A percentile compares a stretch with the other conserved stretches of the same genome.
phyloP scores from a whole-genome alignment of 768 basidiomycete species.

The Mrakia frigida region DNA sequence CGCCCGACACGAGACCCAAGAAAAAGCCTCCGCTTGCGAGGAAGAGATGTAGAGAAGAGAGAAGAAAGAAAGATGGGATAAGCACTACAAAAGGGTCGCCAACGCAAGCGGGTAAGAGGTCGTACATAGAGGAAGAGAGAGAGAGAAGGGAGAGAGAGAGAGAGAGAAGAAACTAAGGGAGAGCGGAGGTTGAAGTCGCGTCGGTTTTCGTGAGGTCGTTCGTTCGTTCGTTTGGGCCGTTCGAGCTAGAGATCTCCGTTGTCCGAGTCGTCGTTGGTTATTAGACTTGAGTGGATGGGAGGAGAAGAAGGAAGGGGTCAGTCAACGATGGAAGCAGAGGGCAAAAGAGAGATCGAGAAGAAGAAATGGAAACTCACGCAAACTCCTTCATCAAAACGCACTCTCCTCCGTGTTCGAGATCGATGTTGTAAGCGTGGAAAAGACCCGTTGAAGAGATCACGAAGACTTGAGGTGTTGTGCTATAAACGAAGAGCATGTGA shows the following conservation, averaged over 20 bases:
- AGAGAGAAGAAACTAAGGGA: too few relatives aligned
- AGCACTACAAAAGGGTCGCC: not conserved
- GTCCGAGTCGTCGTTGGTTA: slow-evolving; percentile 14
- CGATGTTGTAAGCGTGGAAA: slow-evolving; percentile 92
- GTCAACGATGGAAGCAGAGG: not conserved
- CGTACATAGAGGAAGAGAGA: not conserved
- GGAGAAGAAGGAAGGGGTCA: not conserved
- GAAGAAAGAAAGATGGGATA: not conserved
- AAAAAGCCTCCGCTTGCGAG: too few relatives aligned
- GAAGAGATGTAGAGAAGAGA: not conserved
- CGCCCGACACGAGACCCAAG: too few relatives aligned
- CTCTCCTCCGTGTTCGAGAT: slow-evolving; percentile 92
- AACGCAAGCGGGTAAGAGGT: not conserved
- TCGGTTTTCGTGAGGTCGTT: not conserved
- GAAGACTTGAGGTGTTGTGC: slow-evolving; percentile 94
- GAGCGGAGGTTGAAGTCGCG: too few relatives aligned
- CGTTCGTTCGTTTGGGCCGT: not conserved
- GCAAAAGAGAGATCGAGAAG: not conserved
- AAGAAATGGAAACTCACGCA: slow-evolving; percentile 45
- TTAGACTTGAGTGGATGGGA: not conserved
- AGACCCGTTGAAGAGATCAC: slow-evolving; percentile 92
- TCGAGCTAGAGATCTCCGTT: not conserved
- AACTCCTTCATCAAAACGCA: slow-evolving; percentile 93
- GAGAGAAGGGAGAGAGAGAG: not conserved
- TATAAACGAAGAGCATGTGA: slow-evolving; percentile 39